Percentiles rank a stretch among this genome's conserved stretches.
These are phyloP conservation scores for Cladosporium sp. DNA, from an alignment of 2,329 filamentous ascomycete genomes.

Conservation along the genomic window DNA sequence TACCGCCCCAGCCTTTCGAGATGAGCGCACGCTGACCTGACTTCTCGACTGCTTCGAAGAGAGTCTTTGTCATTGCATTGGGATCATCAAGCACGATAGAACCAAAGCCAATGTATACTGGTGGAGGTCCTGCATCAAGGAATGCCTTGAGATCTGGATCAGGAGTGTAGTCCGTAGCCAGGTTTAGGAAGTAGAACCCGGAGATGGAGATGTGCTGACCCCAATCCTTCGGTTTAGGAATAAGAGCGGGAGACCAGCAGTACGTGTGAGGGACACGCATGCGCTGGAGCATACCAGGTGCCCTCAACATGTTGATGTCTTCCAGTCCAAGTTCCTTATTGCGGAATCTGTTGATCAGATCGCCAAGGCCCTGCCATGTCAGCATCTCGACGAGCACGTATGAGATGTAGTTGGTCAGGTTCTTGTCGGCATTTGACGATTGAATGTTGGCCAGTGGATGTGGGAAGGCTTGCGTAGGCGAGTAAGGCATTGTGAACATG, in stretches of 20 bases:
- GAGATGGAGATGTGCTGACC: constrained; percentile 65
- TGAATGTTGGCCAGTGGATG: constrained; percentile 82
- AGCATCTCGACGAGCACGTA: constrained; percentile 86
- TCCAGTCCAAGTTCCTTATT: constrained; percentile 71
- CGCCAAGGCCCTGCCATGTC: constrained; percentile 88
- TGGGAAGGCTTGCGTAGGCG: constrained; percentile 77
- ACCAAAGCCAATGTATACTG: constrained; percentile 79
- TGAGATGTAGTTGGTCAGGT: constrained; percentile 76
- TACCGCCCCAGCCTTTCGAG: constrained; percentile 52
- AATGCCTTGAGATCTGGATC: constrained; percentile 63
- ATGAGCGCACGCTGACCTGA: constrained; percentile 51
- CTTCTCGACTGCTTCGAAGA: constrained; percentile 64
- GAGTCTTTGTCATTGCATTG: constrained; percentile 63
- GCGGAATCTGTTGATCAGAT: constrained; percentile 85
- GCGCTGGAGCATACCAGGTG: constrained; percentile 71
- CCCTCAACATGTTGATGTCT: constrained; percentile 74
- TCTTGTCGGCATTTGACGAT: constrained; percentile 68
- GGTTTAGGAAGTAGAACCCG: constrained; percentile 71
- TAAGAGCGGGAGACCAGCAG: constrained; percentile 80
- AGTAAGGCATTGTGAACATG: constrained; percentile 97
- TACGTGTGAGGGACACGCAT: constrained; percentile 82
- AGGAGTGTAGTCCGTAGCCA: constrained; percentile 63
- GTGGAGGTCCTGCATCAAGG: constrained; percentile 63
- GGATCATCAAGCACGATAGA: constrained; percentile 78
- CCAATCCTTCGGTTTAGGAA: constrained; percentile 78